Base-by-base conservation (phyloP, 768 basidiomycete species). In the Russula brevipes region DNA sequence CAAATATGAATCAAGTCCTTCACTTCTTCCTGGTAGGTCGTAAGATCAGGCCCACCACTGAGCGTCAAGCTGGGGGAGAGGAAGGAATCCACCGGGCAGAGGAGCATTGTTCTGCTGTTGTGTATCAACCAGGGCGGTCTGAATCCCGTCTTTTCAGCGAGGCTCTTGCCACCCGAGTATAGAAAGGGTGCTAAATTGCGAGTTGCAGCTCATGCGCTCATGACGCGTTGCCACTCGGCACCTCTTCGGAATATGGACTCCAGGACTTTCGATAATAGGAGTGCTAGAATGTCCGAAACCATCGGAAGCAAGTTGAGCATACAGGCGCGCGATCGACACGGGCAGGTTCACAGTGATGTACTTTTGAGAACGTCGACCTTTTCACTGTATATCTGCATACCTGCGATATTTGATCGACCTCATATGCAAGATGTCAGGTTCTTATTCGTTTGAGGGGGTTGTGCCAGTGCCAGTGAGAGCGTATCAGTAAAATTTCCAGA, bases 1-100 rank as follows among this genome's bases (percentile, higher is more conserved):
- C 46, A 35, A 64, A 50, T 16, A 5, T 59, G 1, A 66, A 64
- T 5, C 62, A 66, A 38, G 1, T 59, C 2, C 6, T 59, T 17
- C 45, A 59, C 56, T 63, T 55, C 64, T 1, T 63, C 36, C 12
- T 65, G n/a, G n/a, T n/a, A n/a, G n/a, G n/a, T n/a, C n/a, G n/a
- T n/a, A n/a, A 54, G 54, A 35, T 16, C 41, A 39, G 17, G 52
- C 44, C 6, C n/a, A 7, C 36, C 45, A 36, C 14, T n/a, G 14
- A 11, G 16, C 30, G 9, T 51, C 56, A 47, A 42, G 45, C n/a
- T 2, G n/a, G n/a, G n/a, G n/a, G n/a, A n/a, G n/a, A n/a, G n/a
- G n/a, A n/a, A n/a, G n/a, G n/a, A n/a, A n/a, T n/a, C n/a, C n/a
- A n/a, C n/a, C n/a, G n/a, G n/a, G n/a, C n/a, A n/a, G 45, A 41